phyloP scores from a whole-genome alignment of 2,329 filamentous ascomycete genomes.

The Talaromyces funiculosus region DNA sequence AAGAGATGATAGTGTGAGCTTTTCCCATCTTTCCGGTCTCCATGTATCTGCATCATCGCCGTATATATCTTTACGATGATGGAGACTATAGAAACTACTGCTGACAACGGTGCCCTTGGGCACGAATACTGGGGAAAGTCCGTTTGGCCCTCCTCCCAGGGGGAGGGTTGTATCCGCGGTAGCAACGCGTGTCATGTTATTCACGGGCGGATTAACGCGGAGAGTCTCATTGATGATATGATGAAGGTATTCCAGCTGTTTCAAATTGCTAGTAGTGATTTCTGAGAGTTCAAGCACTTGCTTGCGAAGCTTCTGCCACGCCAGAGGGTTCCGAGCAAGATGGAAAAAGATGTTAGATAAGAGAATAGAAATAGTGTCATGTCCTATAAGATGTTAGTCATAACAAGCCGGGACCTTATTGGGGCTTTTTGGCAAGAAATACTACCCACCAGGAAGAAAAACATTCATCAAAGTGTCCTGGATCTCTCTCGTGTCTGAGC shows the following conservation, averaged over 20 bases:
- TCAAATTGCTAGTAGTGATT: constrained; percentile 28
- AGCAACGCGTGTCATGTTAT: constrained; percentile 44
- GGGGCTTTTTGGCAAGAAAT: background rate
- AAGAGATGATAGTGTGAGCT: constrained; percentile 44
- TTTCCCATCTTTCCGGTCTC: constrained; percentile 45
- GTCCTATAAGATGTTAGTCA: constrained; percentile 33
- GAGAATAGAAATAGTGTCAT: constrained; percentile 49
- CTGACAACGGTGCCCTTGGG: constrained; percentile 60
- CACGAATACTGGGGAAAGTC: constrained; percentile 55
- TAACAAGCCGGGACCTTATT: background rate
- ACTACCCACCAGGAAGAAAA: constrained; percentile 46
- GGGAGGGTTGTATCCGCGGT: constrained; percentile 18
- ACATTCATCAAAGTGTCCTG: constrained; percentile 48
- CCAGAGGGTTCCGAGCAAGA: constrained; percentile 23
- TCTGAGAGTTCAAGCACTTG: constrained; percentile 20
- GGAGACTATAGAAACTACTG: constrained; percentile 67
- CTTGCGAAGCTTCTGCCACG: constrained; percentile 21
- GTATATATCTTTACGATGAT: constrained; percentile 56
- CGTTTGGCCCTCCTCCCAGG: constrained; percentile 15
- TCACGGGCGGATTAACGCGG: constrained; percentile 51
- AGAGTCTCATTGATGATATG: constrained; percentile 15
- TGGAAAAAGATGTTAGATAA: constrained; percentile 41
- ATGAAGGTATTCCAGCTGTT: constrained; percentile 12
- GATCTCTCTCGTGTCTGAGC: constrained; percentile 42
- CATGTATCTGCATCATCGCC: constrained; percentile 42